Evolutionary conservation across 441 rosid genomes (phyloP).

Genomic region (Biscutella laevigata): DNA sequence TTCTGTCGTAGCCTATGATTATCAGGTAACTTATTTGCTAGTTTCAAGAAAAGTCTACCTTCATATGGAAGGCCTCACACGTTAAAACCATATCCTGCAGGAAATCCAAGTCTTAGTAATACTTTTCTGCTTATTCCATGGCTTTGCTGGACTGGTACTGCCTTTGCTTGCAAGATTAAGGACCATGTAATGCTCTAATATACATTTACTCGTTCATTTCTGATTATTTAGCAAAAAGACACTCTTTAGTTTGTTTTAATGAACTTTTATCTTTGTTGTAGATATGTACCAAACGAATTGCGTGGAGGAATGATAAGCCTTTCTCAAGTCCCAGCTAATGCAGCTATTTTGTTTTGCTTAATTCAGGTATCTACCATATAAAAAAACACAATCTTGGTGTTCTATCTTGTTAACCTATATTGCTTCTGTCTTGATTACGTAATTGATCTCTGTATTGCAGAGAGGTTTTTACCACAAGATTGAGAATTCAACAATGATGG

Average conservation of each 20-base stretch:
- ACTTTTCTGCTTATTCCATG: slow-evolving; percentile 73
- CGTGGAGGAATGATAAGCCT: slow-evolving; percentile 95
- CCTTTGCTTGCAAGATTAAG: slow-evolving; percentile 93
- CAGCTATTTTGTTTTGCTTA: slow-evolving; percentile 48
- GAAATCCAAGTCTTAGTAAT: slow-evolving; percentile 67
- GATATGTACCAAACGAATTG: slow-evolving; percentile 86
- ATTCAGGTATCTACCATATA: slow-evolving; percentile 45
- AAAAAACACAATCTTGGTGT: not conserved
- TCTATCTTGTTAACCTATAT: not conserved
- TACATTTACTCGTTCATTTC: slow-evolving; percentile 8
- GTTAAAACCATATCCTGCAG: slow-evolving; percentile 33
- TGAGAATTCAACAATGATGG: slow-evolving; percentile 67
- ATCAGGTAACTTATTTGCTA: slow-evolving; percentile 54
- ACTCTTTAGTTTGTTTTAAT: not conserved
- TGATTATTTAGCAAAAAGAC: not conserved
- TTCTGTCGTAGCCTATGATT: slow-evolving; percentile 81
- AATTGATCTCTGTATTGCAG: slow-evolving; percentile 33
- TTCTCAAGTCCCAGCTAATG: slow-evolving; percentile 81
- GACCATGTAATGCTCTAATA: slow-evolving; percentile 46
- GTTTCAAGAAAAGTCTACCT: not conserved
- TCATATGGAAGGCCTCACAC: not conserved
- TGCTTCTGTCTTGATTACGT: not conserved
- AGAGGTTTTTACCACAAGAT: slow-evolving; percentile 54
- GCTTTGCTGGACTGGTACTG: slow-evolving; percentile 51
- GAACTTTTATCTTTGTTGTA: slow-evolving; percentile 21